Conservation (phyloP, 495 filamentous ascomycete species). For the Penicillium silybi region DNA sequence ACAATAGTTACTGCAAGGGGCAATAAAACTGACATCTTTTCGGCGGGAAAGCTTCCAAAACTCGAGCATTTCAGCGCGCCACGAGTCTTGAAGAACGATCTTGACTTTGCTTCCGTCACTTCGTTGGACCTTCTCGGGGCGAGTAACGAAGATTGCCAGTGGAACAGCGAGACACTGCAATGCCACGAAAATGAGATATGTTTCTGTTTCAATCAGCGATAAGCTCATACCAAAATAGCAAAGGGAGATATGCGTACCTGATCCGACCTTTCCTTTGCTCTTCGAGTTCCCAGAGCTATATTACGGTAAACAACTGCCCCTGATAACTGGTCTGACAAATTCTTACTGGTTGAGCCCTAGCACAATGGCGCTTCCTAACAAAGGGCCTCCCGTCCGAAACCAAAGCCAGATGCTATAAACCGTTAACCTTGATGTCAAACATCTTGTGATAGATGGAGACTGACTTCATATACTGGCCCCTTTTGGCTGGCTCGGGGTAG, state of each 20-base stretch:
- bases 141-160: slow-evolving; percentile 50
- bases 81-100: slow-evolving; percentile 40
- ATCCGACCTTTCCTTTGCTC: slow-evolving; percentile 27
- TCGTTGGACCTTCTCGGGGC: slow-evolving; percentile 52
- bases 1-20: neutral
- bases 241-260: slow-evolving; percentile 11
- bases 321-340: neutral
- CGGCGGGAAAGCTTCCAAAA: slow-evolving; percentile 26
- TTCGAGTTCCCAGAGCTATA: slow-evolving; percentile 14
- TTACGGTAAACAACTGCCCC: slow-evolving; percentile 21
- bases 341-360: slow-evolving; percentile 52
- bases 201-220: slow-evolving; percentile 15
- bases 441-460: neutral
- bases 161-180: slow-evolving; percentile 53
- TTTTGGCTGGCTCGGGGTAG: slow-evolving; percentile 58
- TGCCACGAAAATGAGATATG: slow-evolving; percentile 57
- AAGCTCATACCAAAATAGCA: neutral
- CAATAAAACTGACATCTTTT: slow-evolving; percentile 19
- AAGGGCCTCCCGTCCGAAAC: slow-evolving; percentile 54
- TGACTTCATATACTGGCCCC: slow-evolving; percentile 49
- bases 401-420: slow-evolving; percentile 52
- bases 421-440: neutral
- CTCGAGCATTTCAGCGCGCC: slow-evolving; percentile 28
- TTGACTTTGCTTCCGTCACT: slow-evolving; percentile 51
- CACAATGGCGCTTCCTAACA: slow-evolving; percentile 60